Conservation (phyloP, 1,284 basidiomycete species). For the Athelia psychrophila region DNA sequence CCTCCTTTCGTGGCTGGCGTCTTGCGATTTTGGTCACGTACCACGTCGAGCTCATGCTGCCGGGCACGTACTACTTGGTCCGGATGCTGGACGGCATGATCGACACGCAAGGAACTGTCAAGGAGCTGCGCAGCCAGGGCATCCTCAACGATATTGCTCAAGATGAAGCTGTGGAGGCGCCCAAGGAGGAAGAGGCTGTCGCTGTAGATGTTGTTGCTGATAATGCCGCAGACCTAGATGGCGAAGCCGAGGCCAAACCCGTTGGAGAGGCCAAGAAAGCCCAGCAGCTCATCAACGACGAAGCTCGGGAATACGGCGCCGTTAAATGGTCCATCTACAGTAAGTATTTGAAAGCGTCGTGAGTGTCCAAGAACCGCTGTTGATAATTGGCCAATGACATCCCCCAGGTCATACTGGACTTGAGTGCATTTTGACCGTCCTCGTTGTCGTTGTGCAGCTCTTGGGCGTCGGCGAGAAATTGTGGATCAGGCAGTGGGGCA, state of each 20-base stretch:
- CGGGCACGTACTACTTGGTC: slow-evolving; percentile 60
- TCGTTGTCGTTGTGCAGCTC: slow-evolving; percentile 50
- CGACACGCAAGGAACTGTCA: slow-evolving; percentile 63
- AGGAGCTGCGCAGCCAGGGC: slow-evolving; percentile 55
- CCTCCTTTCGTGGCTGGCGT: slow-evolving; percentile 1
- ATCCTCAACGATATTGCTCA: slow-evolving; percentile 56
- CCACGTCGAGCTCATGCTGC: slow-evolving; percentile 72
- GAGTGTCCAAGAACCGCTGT: slow-evolving; percentile 12
- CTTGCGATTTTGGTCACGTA: slow-evolving; percentile 75
- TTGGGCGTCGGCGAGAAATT: slow-evolving; percentile 2
- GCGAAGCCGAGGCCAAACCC: slow-evolving; percentile 16
- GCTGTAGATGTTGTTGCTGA: slow-evolving; percentile 7
- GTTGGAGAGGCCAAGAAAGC: slow-evolving; percentile 46
- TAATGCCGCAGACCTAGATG: slow-evolving; percentile 23
- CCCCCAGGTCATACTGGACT: slow-evolving; percentile 60
- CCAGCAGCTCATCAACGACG: slow-evolving; percentile 64
- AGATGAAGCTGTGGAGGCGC: slow-evolving; percentile 27
- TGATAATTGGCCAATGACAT: slow-evolving; percentile 3
- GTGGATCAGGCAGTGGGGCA: neutral
- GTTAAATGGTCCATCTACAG: slow-evolving; percentile 82
- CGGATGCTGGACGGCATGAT: slow-evolving; percentile 75
- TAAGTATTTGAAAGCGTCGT: slow-evolving; percentile 74
- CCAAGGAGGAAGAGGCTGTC: slow-evolving; percentile 18
- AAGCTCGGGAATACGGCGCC: slow-evolving; percentile 68
- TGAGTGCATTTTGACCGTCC: slow-evolving; percentile 48